Percentiles rank a stretch among this genome's conserved stretches.
These are phyloP conservation scores for Fomes fomentarius DNA, from an alignment of 1,284 basidiomycete genomes.

Conservation along the genomic window DNA sequence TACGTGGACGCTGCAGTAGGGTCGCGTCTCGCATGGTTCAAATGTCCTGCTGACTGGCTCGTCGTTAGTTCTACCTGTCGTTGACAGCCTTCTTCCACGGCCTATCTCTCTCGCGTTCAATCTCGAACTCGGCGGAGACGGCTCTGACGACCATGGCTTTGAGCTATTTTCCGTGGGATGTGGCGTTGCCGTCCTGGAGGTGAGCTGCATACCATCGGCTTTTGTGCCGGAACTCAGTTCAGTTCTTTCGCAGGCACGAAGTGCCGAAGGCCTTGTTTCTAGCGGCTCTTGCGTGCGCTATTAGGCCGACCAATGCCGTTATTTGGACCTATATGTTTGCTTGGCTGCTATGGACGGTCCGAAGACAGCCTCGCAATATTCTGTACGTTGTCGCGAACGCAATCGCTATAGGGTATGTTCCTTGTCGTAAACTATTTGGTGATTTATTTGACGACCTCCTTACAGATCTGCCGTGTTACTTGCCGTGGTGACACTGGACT, in stretches of 20 bases:
- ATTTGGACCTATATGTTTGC: constrained; percentile 80
- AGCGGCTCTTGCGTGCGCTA: constrained; percentile 77
- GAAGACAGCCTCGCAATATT: constrained; percentile 36
- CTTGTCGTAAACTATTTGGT: background rate
- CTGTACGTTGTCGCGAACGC: constrained; percentile 41
- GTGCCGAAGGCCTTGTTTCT: constrained; percentile 48
- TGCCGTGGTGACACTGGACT: constrained; percentile 59
- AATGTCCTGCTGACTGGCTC: background rate
- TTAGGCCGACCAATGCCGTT: constrained; percentile 87
- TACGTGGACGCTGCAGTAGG: constrained; percentile 71
- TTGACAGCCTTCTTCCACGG: constrained; percentile 88
- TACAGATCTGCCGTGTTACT: constrained; percentile 42
- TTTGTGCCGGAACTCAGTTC: background rate
- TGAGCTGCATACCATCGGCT: constrained; percentile 8
- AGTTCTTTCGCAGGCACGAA: constrained; percentile 28
- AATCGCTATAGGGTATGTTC: constrained; percentile 44
- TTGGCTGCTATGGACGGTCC: constrained; percentile 54
- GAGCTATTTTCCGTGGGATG: constrained; percentile 77
- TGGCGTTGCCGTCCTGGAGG: constrained; percentile 28
- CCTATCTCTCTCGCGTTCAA: constrained; percentile 82
- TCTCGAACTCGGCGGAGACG: constrained; percentile 95
- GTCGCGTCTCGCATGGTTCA: background rate
- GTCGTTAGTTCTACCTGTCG: constrained; percentile 75
- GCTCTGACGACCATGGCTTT: constrained; percentile 83
- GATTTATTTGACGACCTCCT: background rate